These are phyloP conservation scores for Rubroshorea leprosula DNA, from an alignment of 345 rosid genomes.

Conservation along the genomic window DNA sequence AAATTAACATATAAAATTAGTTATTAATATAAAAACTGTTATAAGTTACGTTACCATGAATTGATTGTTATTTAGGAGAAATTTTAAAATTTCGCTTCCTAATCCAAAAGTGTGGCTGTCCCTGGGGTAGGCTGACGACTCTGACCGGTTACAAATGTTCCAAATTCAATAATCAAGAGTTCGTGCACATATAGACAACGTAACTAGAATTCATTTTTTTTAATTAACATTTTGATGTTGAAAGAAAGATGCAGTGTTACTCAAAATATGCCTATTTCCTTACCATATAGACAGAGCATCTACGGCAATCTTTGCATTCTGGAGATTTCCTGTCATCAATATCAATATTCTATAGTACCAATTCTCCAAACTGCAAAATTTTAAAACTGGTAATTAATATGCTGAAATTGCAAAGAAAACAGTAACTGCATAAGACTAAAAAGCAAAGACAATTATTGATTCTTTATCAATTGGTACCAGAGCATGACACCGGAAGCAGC, in stretches of 20 bases:
- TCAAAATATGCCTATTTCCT: neutral
- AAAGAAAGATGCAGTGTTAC: neutral
- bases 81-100: too few relatives aligned
- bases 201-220: neutral
- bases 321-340: conserved; percentile 73
- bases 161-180: too few relatives aligned
- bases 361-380: conserved; percentile 64
- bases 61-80: too few relatives aligned
- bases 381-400: neutral
- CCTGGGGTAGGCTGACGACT: too few relatives aligned
- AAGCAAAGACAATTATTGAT: neutral
- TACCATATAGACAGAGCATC: conserved; percentile 89
- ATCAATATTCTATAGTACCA: conserved; percentile 84
- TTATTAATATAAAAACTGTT: too few relatives aligned
- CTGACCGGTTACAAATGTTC: too few relatives aligned
- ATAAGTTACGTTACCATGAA: too few relatives aligned
- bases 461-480: conserved; percentile 32
- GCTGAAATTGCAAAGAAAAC: neutral
- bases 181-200: neutral
- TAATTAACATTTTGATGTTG: neutral
- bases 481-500: conserved; percentile 80
- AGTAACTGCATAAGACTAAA: too few relatives aligned
- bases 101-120: too few relatives aligned
- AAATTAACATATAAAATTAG: too few relatives aligned
- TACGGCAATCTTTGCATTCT: conserved; percentile 63